A percentile compares a stretch with the other conserved stretches of the same genome.
Conservation (phyloP, 805 yeast species). For the Wickerhamiella kurtzmanii region DNA sequence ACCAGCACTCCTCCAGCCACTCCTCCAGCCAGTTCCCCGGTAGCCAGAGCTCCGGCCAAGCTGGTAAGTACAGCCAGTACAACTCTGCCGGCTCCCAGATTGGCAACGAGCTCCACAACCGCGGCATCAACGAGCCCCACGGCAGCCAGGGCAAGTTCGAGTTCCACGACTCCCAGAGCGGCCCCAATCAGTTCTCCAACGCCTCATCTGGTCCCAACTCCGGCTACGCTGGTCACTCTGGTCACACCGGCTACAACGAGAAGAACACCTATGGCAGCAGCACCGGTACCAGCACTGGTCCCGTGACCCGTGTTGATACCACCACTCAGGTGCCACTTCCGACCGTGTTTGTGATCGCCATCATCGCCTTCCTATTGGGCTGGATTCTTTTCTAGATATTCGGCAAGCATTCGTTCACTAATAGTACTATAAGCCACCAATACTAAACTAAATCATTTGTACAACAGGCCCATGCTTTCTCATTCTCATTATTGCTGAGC, state of each 20-base stretch:
- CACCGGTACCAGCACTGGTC: slow-evolving; percentile 1
- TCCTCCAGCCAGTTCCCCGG: slow-evolving; percentile 18
- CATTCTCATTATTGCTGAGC: too few relatives aligned
- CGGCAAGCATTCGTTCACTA: not conserved
- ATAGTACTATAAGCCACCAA: not conserved
- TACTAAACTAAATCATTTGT: not conserved
- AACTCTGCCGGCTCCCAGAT: not conserved
- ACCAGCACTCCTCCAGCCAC: slow-evolving; percentile 8
- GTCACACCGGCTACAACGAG: not conserved
- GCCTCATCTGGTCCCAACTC: slow-evolving; percentile 1
- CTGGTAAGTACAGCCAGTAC: slow-evolving; percentile 1
- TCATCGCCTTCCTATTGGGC: slow-evolving; percentile 45
- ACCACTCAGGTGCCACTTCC: slow-evolving; percentile 39
- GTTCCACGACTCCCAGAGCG: slow-evolving; percentile 25
- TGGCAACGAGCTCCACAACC: slow-evolving; percentile 1
- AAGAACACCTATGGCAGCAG: slow-evolving; percentile 2
- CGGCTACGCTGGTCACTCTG: not conserved
- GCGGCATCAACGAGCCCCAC: not conserved
- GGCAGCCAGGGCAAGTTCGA: slow-evolving; percentile 5
- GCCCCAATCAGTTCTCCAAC: too few relatives aligned
- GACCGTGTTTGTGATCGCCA: slow-evolving; percentile 41
- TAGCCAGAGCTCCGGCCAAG: slow-evolving; percentile 7
- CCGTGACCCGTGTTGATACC: slow-evolving; percentile 10
- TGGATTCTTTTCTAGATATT: slow-evolving; percentile 48
- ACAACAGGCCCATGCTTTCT: not conserved